Percentiles rank a stretch among this genome's conserved stretches.
phyloP scores from a whole-genome alignment of 2,329 filamentous ascomycete genomes.

The Macrophomina pseudophaseolina region DNA sequence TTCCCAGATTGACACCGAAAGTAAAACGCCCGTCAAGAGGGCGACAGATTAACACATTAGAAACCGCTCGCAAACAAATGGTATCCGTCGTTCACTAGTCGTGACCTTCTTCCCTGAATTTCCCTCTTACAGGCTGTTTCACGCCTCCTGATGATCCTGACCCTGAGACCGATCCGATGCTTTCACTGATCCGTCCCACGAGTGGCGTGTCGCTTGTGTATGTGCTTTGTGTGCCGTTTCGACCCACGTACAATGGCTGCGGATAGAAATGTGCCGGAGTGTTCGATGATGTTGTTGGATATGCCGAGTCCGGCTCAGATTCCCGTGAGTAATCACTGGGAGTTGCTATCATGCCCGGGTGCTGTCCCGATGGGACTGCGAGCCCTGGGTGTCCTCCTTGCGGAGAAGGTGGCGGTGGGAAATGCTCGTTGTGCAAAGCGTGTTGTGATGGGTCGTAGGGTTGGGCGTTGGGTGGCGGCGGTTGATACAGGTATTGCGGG shows the following conservation, averaged over 20 bases:
- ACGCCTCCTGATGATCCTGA: conserved; percentile 4
- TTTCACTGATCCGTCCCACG: conserved; percentile 18
- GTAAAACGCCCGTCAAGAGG: background rate
- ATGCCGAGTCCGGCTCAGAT: conserved; percentile 16
- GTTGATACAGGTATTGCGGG: conserved; percentile 30
- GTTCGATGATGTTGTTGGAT: conserved; percentile 31
- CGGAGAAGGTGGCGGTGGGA: conserved; percentile 29
- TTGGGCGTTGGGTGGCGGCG: conserved; percentile 30
- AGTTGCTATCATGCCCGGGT: conserved; percentile 27
- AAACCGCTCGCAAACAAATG: background rate
- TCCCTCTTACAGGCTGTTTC: conserved; percentile 13
- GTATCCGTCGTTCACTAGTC: background rate
- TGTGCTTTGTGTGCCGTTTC: conserved; percentile 10
- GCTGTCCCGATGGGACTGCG: conserved; percentile 23
- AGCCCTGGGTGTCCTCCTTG: conserved; percentile 20
- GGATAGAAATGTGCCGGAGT: conserved; percentile 45
- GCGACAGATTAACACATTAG: conserved; percentile 2
- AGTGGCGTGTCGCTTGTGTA: conserved; percentile 22
- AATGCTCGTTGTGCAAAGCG: conserved; percentile 29
- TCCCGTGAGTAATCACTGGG: conserved; percentile 30
- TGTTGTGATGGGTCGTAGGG: conserved; percentile 34
- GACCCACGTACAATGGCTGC: conserved; percentile 32
- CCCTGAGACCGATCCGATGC: conserved; percentile 18
- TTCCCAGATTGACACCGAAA: background rate
- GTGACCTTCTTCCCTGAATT: conserved; percentile 22